phyloP scores from a whole-genome alignment of 768 basidiomycete species.

The Leccinum aurantiacum region DNA sequence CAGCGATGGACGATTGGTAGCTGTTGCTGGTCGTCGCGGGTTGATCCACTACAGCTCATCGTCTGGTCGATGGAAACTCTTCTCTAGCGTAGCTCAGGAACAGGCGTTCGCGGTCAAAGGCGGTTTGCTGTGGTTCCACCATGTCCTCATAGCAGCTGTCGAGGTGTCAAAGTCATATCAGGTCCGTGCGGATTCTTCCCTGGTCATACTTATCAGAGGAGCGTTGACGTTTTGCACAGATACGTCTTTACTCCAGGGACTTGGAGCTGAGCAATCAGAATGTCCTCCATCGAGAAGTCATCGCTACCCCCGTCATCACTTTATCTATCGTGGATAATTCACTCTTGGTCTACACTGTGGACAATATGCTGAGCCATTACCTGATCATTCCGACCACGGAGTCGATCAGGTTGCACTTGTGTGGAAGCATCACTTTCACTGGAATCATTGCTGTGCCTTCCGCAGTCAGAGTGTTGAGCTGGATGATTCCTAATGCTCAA shows the following conservation, averaged over 20 bases:
- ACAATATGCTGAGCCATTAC: slow-evolving; percentile 93
- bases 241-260: slow-evolving; percentile 93
- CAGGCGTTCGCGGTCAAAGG: slow-evolving; percentile 85
- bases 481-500: slow-evolving; percentile 93
- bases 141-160: slow-evolving; percentile 88
- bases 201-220: background rate
- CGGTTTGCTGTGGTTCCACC: slow-evolving; percentile 96
- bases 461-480: slow-evolving; percentile 87
- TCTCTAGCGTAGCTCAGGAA: slow-evolving; percentile 79
- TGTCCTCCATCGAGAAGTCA: slow-evolving; percentile 75
- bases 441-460: slow-evolving; percentile 85
- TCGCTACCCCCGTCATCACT: slow-evolving; percentile 78
- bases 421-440: slow-evolving; percentile 92
- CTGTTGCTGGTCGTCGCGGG: slow-evolving; percentile 88
- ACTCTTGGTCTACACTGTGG: slow-evolving; percentile 88
- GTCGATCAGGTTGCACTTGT: slow-evolving; percentile 81
- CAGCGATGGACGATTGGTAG: slow-evolving; percentile 86
- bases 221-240: slow-evolving; percentile 43
- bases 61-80: slow-evolving; percentile 94
- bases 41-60: slow-evolving; percentile 92
- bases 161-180: slow-evolving; percentile 79
- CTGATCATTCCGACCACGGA: slow-evolving; percentile 83
- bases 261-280: slow-evolving; percentile 80
- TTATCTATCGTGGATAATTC: slow-evolving; percentile 94
- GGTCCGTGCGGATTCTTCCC: slow-evolving; percentile 39